Evolutionary conservation across 1,139 yeast genomes (phyloP), one percentile per base, ranked within the genome.

Genomic region (Geotrichum restrictum): DNA sequence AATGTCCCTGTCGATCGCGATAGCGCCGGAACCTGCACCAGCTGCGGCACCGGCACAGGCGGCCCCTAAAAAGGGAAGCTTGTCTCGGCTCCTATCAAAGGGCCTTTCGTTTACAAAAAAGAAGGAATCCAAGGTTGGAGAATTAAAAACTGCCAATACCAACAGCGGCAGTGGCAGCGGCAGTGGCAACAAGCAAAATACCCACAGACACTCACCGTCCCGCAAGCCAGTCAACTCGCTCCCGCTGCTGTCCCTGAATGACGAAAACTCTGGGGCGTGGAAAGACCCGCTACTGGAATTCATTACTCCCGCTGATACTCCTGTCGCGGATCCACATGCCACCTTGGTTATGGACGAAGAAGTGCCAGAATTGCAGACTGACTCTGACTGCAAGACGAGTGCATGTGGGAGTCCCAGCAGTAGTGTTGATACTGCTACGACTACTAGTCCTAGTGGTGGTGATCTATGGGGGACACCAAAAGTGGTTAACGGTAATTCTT

Each of bases 151-250:
- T 5, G 29, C 8, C 8, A 24, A 24, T 24, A 8, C 7, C 5
- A 24, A 24, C 5, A 24, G 8, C 8, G 29, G 29, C 29, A 24
- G 8, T 24, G 7, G 29, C 29, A 24, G 29, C 29, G 29, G 8
- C 29, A n/a, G 7, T 8, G n/a, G 3, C 37, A 34, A 34, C 18
- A 34, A 34, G 37, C 37, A 34, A 31, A 31, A 34, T 34, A 16
- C 5, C 37, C 7, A n/a, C 2, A 34, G n/a, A n/a, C n/a, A n/a
- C n/a, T n/a, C 36, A 6, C 37, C 18, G 10, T 11, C 18, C 16
- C 40, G 48, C 14, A 48, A 42, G 19, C 51, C 51, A 2, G 51
- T 42, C 2, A 7, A 18, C 7, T 4, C 43, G 11, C 14, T 33
- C 14, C 51, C 51, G 3, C 34, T n/a, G 10, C 33, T 48, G 24